Evolutionary conservation across 208 protist genomes (phyloP).

Genomic region (Acanthamoeba culbertsoni): DNA sequence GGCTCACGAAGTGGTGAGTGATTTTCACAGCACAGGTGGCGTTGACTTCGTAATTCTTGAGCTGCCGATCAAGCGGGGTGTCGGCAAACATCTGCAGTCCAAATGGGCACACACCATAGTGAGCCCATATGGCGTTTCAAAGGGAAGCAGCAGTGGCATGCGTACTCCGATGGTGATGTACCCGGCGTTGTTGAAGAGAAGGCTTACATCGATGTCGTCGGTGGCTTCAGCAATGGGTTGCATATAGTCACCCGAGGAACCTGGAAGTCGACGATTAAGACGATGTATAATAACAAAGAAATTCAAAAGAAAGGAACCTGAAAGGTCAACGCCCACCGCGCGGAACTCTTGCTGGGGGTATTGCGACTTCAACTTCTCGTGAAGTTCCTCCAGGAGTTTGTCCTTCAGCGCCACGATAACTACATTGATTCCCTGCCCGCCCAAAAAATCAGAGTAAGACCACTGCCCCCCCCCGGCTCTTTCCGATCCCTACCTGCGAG

Average conservation of each 20-base stretch:
- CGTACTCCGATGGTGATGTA: constrained; percentile 63
- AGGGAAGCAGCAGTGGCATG: neutral
- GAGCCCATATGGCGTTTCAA: neutral
- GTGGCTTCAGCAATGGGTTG: constrained; percentile 62
- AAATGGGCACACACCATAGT: neutral
- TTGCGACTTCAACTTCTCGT: constrained; percentile 8
- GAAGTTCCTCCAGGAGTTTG: constrained; percentile 50
- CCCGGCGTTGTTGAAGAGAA: constrained; percentile 70
- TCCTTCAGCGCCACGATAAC: constrained; percentile 73
- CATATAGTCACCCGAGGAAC: constrained; percentile 53
- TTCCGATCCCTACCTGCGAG: too few relatives aligned
- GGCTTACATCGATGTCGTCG: constrained; percentile 72
- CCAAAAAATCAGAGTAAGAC: too few relatives aligned
- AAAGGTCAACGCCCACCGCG: constrained; percentile 59
- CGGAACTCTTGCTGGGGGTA: constrained; percentile 66
- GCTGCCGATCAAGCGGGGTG: constrained; percentile 2
- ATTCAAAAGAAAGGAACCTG: neutral
- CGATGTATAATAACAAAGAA: neutral
- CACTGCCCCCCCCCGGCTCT: too few relatives aligned
- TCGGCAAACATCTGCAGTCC: neutral
- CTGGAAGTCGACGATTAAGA: neutral
- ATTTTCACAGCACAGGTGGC: constrained; percentile 65
- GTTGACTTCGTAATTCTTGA: constrained; percentile 68
- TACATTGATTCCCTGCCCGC: constrained; percentile 66
- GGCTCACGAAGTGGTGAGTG: constrained; percentile 61